Conservation (phyloP, 2,329 filamentous ascomycete species). For the Xylariaceae sp. region DNA sequence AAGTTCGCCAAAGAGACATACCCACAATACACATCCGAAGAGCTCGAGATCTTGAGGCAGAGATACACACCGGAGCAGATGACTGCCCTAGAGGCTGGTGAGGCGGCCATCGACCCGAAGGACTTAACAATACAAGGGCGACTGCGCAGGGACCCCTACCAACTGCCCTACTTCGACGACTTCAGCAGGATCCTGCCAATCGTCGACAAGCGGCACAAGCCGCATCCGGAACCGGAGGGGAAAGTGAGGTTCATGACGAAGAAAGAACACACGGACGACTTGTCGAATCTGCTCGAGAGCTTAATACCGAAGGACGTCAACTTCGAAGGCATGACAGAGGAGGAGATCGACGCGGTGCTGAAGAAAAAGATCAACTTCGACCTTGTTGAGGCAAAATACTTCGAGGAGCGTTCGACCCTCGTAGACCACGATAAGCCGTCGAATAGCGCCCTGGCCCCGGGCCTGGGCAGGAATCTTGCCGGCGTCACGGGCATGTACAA, state of each 20-base stretch:
- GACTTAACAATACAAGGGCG: conserved; percentile 72
- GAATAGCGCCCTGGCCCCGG: conserved; percentile 45
- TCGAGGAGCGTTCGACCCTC: conserved; percentile 34
- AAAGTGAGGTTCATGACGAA: conserved; percentile 57
- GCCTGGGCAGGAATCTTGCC: conserved; percentile 48
- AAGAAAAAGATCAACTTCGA: conserved; percentile 25
- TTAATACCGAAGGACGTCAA: conserved; percentile 42
- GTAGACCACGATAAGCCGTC: conserved; percentile 34
- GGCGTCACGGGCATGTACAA: conserved; percentile 52
- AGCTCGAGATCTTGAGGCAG: conserved; percentile 57
- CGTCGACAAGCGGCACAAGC: conserved; percentile 64
- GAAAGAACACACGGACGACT: conserved; percentile 58
- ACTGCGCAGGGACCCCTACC: conserved; percentile 67
- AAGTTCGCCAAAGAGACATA: conserved; percentile 48
- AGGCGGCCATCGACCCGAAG: conserved; percentile 67
- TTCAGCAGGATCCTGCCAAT: conserved; percentile 72
- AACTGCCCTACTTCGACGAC: conserved; percentile 75
- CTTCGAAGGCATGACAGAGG: conserved; percentile 48
- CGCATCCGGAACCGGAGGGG: conserved; percentile 49
- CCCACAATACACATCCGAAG: conserved; percentile 62
- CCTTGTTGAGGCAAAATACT: conserved; percentile 25
- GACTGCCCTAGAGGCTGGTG: conserved; percentile 74
- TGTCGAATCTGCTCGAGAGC: conserved; percentile 46
- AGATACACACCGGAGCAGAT: conserved; percentile 79
- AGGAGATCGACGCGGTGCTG: conserved; percentile 41